Evolutionary conservation across 78 protist species (phyloP).

Genomic region (Dictyostelium firmibasis): DNA sequence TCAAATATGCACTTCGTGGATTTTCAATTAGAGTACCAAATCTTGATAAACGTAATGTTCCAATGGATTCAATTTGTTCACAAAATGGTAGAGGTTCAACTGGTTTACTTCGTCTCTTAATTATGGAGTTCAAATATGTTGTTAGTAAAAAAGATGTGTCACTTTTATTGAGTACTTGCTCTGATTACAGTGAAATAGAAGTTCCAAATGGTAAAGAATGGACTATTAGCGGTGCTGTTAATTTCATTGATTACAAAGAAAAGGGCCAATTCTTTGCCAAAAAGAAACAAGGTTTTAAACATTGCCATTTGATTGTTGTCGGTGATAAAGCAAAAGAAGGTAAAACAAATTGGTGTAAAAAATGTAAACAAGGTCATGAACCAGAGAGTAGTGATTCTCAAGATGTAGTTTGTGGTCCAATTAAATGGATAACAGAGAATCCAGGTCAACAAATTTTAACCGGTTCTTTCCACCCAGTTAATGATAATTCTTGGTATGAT

Average conservation of each 20-base stretch:
- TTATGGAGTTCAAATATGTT: slow-evolving; percentile 8
- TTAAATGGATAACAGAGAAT: slow-evolving; percentile 57
- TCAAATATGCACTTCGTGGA: slow-evolving; percentile 80
- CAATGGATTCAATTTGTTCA: background rate
- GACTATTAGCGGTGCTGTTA: background rate
- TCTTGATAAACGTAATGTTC: background rate
- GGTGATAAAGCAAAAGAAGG: slow-evolving; percentile 30
- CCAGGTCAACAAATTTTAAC: slow-evolving; percentile 73
- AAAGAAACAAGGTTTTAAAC: slow-evolving; percentile 6
- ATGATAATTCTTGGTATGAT: slow-evolving; percentile 58
- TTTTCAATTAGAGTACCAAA: slow-evolving; percentile 51
- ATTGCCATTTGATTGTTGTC: slow-evolving; percentile 38
- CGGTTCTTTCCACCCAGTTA: slow-evolving; percentile 81
- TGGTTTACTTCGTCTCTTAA: slow-evolving; percentile 36
- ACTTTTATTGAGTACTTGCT: background rate
- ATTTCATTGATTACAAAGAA: slow-evolving; percentile 49
- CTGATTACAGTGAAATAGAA: slow-evolving; percentile 49
- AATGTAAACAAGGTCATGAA: background rate
- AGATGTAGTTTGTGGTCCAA: slow-evolving; percentile 35
- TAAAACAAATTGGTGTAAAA: slow-evolving; percentile 63
- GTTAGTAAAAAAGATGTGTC: background rate
- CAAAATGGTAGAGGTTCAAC: background rate
- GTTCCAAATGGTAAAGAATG: slow-evolving; percentile 49
- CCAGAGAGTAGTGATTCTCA: background rate
- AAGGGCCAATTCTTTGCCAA: slow-evolving; percentile 70